Evolutionary conservation across 495 filamentous ascomycete genomes (phyloP), one percentile per base, ranked within the genome.

Genomic region (Neurospora intermedia): DNA sequence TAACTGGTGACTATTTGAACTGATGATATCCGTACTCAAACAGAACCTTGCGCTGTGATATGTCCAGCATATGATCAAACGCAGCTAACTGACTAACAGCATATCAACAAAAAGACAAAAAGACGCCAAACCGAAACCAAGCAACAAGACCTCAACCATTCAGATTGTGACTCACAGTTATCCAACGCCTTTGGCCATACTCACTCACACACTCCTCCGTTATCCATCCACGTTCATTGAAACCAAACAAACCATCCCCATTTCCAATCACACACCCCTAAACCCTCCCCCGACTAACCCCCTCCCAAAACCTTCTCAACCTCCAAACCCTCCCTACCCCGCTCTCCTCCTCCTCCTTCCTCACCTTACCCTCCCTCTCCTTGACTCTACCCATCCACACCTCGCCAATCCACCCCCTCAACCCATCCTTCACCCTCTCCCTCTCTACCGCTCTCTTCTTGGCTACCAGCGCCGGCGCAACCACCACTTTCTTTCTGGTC

Each of bases 391-490:
- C 81, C 35, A 75, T 79, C 84, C 83, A 86, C 18, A 81, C 83
- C 62, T 77, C 80, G 11, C 83, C 84, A 9, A 88, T 80, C 84
- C 87, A 88, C 40, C 81, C 79, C 45, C 87, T 78, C 73, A 89
- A 76, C 43, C 78, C 79, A 76, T 88, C 87, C 74, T 89, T 89
- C 43, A 89, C 82, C 71, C 82, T 83, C 81, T 88, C 85, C 75
- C 81, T 83, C 80, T 89, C 87, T 7, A 88, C 77, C 18, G 84
- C 84, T 38, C 83, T 80, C 74, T 82, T 84, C 76, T 78, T 79
- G 42, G 84, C 85, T 48, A 81, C 79, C 41, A 81, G 39, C 23
- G 72, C 77, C 40, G 79, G 78, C 54, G 79, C 79, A 0, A 81
- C 78, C 66, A 13, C 41, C 23, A 66, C 18, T 27, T 59, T 54